Percentiles rank a stretch among this genome's conserved stretches.
Conservation (phyloP, 2,329 filamentous ascomycete species). For the Phymatotrichopsis omnivora region DNA sequence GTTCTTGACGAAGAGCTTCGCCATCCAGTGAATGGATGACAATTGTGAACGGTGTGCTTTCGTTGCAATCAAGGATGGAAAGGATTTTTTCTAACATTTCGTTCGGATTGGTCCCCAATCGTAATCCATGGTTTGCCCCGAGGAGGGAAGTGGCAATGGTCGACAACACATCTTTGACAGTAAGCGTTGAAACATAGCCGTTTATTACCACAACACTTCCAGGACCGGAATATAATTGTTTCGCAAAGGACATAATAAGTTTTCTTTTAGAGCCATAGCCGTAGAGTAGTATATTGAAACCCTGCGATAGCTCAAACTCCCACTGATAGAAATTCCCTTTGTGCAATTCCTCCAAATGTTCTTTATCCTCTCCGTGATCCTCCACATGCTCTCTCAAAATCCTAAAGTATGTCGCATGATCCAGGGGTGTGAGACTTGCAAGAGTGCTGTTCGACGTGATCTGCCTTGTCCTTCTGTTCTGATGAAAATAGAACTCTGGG, state of each 20-base stretch:
- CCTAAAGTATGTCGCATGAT: constrained; percentile 84
- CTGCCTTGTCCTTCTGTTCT: constrained; percentile 69
- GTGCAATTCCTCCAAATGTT: constrained; percentile 65
- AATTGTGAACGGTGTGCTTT: constrained; percentile 47
- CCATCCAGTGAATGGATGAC: constrained; percentile 84
- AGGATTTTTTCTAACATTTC: constrained; percentile 30
- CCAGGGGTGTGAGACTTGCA: constrained; percentile 62
- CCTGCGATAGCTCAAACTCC: constrained; percentile 77
- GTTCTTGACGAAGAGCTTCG: constrained; percentile 58
- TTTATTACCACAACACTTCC: constrained; percentile 70
- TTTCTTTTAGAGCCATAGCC: constrained; percentile 82
- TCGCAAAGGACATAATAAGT: constrained; percentile 65
- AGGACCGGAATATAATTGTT: constrained; percentile 46
- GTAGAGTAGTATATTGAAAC: constrained; percentile 83
- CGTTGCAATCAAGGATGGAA: constrained; percentile 19
- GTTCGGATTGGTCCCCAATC: constrained; percentile 37
- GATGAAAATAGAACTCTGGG: constrained; percentile 87
- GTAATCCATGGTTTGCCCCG: constrained; percentile 33
- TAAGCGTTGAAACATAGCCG: constrained; percentile 61
- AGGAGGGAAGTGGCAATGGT: constrained; percentile 57
- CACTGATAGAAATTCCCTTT: constrained; percentile 79
- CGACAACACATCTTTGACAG: constrained; percentile 57
- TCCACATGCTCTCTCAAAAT: constrained; percentile 55
- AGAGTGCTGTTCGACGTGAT: constrained; percentile 85
- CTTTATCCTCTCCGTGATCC: constrained; percentile 58